Evolutionary conservation across 441 rosid genomes (phyloP).

Genomic region (Brassica hybrid): DNA sequence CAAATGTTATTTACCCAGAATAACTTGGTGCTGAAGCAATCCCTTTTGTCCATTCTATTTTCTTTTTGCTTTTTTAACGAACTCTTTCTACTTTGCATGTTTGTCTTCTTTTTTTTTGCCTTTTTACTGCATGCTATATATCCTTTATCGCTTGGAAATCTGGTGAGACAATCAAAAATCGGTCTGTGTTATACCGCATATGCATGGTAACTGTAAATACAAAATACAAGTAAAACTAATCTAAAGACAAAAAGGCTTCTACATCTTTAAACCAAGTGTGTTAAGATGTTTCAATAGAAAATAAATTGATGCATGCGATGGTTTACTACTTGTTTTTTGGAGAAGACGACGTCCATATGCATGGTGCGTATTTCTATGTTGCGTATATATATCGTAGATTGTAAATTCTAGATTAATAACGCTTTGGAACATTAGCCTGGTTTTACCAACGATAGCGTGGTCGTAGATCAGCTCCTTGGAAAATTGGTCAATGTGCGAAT

Average conservation of each 20-base stretch:
- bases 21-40: slow-evolving; percentile 41
- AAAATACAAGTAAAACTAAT: neutral
- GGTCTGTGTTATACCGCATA: slow-evolving; percentile 1
- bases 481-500: neutral
- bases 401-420: no score
- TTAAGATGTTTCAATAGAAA: neutral
- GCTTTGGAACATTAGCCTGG: no score
- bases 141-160: slow-evolving; percentile 20
- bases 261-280: neutral
- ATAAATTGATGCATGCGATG: neutral
- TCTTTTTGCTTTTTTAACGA: slow-evolving; percentile 22
- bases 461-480: neutral
- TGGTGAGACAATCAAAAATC: no score
- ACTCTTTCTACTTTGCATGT: slow-evolving; percentile 6
- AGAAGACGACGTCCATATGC: slow-evolving; percentile 6
- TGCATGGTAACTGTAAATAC: neutral
- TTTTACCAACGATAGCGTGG: neutral
- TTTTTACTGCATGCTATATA: slow-evolving; percentile 16
- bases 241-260: neutral
- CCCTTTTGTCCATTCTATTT: slow-evolving; percentile 25
- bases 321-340: neutral
- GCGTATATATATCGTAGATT: no score
- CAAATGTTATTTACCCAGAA: slow-evolving; percentile 27
- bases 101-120: slow-evolving; percentile 17
- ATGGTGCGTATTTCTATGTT: neutral